Base-by-base conservation (phyloP, 2,329 filamentous ascomycete species). In the Cladosporium sp. region DNA sequence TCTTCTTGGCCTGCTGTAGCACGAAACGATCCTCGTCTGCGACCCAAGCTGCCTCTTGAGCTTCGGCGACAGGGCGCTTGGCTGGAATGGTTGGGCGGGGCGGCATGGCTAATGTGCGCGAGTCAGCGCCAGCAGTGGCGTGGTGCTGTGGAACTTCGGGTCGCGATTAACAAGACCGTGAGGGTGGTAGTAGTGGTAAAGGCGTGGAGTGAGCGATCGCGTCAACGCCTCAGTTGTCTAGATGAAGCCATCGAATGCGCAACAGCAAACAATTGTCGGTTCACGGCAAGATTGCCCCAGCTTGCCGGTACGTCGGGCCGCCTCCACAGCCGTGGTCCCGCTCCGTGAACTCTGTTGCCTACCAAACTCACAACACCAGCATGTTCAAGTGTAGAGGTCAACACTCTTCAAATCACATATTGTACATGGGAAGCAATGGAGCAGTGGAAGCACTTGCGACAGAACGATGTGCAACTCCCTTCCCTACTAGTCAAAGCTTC, bases 1-100 rank as follows among this genome's bases (percentile, higher is more conserved):
- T 98, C 83, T 96, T 98, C 84, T 98, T 99, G 56, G 94, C 91
- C 80, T 99, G 95, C 79, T 93, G 93, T 74, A 99, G 82, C 65
- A 98, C 95, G 75, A 99, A 99, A 69, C 90, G 89, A 81, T 99
- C 95, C 78, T 99, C 95, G 72, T 96, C 91, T 61, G 94, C 91
- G 23, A 98, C 91, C 84, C 95, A 99, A 25, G 81, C 81, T 65
- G 80, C 80, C 71, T 84, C 82, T 67, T 81, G 79, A 39, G 79
- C 80, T 66, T 82, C 80, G 21, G 78, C 79, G 18, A 78, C 77
- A 14, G 69, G 64, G 49, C 81, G 79, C 70, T 83, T 83, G 66
- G 67, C 70, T 30, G 72, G 76, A 34, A 80, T 72, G 5, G 74
- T 78, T 8, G 78, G 76, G 61, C 69, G 70, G 62, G 71, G 71